Evolutionary conservation across 2,329 filamentous ascomycete genomes (phyloP).

Genomic region (Fusarium torreyae): DNA sequence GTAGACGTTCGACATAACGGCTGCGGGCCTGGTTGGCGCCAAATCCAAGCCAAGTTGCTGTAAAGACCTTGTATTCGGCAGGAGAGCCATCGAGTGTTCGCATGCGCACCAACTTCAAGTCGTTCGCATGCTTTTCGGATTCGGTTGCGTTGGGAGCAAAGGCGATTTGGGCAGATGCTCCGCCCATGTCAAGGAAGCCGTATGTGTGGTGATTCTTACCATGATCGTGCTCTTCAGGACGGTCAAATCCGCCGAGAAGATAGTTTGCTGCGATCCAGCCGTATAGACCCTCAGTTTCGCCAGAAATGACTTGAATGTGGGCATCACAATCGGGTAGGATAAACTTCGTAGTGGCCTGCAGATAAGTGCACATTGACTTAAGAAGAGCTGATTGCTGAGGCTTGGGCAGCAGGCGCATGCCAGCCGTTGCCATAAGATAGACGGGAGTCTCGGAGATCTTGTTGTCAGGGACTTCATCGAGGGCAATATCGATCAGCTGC

Average conservation of each 20-base stretch:
- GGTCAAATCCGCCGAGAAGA: conserved; percentile 89
- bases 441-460: conserved; percentile 89
- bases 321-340: conserved; percentile 89
- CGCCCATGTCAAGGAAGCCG: conserved; percentile 98
- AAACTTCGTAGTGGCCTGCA: conserved; percentile 83
- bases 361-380: conserved; percentile 85
- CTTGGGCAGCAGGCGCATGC: conserved; percentile 88
- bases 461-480: conserved; percentile 80
- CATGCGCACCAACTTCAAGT: conserved; percentile 88
- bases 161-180: conserved; percentile 96
- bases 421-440: conserved; percentile 95
- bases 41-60: conserved; percentile 96
- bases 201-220: conserved; percentile 94
- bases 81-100: conserved; percentile 84
- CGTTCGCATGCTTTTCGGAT: conserved; percentile 88
- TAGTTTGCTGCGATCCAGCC: conserved; percentile 99
- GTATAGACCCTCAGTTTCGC: conserved; percentile 95
- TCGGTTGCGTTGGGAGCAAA: conserved; percentile 96
- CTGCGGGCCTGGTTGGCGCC: conserved; percentile 94
- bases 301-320: conserved; percentile 94
- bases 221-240: conserved; percentile 80
- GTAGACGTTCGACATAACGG: conserved; percentile 84
- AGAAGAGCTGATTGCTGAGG: conserved; percentile 81
- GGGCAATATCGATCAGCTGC: conserved; percentile 84
- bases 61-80: conserved; percentile 90